phyloP scores from a whole-genome alignment of 768 basidiomycete species.

The Grammothele lineata region DNA sequence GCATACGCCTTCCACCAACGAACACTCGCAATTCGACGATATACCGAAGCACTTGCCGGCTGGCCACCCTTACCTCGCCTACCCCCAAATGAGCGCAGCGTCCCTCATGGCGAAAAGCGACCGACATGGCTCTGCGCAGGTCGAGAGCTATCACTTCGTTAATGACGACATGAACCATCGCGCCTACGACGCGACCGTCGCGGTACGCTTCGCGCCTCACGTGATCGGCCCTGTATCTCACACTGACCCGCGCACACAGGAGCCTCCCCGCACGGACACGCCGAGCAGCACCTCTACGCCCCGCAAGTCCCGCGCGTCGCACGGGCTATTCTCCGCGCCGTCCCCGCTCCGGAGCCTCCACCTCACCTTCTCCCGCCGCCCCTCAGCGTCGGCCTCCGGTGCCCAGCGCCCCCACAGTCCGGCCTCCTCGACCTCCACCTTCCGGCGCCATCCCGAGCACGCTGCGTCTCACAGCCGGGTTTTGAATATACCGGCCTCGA shows the following conservation, averaged over 20 bases:
- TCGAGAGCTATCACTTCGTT: constrained; percentile 38
- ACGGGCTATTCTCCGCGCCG: constrained; percentile 31
- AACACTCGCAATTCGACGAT: no score
- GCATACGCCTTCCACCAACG: constrained; percentile 17
- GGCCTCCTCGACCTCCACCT: constrained; percentile 14
- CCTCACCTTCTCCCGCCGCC: constrained; percentile 39
- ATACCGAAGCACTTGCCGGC: constrained; percentile 21
- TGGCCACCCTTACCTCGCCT: constrained; percentile 39
- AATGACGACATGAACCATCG: constrained; percentile 26
- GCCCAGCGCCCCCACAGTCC: constrained; percentile 32
- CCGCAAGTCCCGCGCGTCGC: constrained; percentile 29
- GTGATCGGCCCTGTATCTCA: constrained; percentile 20
- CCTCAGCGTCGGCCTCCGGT: constrained; percentile 32
- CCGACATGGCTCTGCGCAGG: constrained; percentile 30
- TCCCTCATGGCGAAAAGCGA: constrained; percentile 23
- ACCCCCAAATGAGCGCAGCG: constrained; percentile 31
- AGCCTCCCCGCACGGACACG: constrained; percentile 14
- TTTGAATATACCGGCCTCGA: constrained; percentile 45
- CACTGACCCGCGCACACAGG: constrained; percentile 2
- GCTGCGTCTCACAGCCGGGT: constrained; percentile 35
- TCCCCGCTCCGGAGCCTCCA: constrained; percentile 39
- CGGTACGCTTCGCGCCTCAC: constrained; percentile 20
- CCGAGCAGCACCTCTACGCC: constrained; percentile 18
- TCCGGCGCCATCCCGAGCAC: constrained; percentile 4
- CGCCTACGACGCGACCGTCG: constrained; percentile 24